phyloP scores from a whole-genome alignment of 148 eudicot genomes.

The Rhododendron kiyosumense region DNA sequence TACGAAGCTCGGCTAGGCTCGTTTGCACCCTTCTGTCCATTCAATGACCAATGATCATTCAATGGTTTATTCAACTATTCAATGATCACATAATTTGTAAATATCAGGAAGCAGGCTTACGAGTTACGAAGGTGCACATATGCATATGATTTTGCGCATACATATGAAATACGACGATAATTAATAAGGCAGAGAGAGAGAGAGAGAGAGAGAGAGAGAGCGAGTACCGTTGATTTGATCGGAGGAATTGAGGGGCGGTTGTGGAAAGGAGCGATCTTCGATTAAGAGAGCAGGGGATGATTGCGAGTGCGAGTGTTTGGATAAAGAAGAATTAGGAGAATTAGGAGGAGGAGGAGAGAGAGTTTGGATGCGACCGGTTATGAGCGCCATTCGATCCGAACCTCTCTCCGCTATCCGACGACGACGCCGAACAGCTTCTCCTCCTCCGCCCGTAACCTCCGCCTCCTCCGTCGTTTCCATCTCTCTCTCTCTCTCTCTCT shows the following conservation, averaged over 20 bases:
- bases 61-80: no score
- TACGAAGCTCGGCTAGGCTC: no score
- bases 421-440: not conserved
- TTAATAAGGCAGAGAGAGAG: not conserved
- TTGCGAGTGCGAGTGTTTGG: not conserved
- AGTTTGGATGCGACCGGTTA: slow-evolving; percentile 26
- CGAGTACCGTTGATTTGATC: not conserved
- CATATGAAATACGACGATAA: not conserved
- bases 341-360: not conserved
- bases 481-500: not conserved
- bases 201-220: not conserved
- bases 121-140: not conserved
- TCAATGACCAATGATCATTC: no score
- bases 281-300: slow-evolving; percentile 7
- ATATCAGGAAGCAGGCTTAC: not conserved
- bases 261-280: not conserved
- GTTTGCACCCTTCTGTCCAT: no score
- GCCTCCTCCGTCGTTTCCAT: not conserved
- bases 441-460: not conserved
- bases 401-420: slow-evolving; percentile 24
- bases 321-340: not conserved
- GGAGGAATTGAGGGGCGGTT: not conserved
- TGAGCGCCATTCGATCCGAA: slow-evolving; percentile 24
- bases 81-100: not conserved
- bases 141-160: not conserved